Evolutionary conservation across 208 protist species (phyloP).

Genomic region (Angomonas deanei): DNA sequence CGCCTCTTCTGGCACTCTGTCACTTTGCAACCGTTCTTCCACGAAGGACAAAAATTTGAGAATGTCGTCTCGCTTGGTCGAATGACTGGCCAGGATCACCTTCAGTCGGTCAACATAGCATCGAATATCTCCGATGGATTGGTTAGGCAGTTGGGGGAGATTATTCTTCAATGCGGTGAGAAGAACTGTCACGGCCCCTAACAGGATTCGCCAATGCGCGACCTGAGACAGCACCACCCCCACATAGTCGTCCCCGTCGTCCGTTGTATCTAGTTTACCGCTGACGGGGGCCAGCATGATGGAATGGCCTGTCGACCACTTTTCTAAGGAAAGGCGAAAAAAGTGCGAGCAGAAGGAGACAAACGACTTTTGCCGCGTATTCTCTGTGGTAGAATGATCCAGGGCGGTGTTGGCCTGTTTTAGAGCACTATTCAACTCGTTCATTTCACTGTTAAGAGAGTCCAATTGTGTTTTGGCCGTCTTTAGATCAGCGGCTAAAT

Average conservation of each 20-base stretch:
- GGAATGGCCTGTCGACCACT: background rate
- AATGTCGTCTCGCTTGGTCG: slow-evolving; percentile 24
- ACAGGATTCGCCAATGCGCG: slow-evolving; percentile 33
- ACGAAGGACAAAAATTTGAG: slow-evolving; percentile 1
- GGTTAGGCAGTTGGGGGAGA: slow-evolving; percentile 27
- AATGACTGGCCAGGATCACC: slow-evolving; percentile 46
- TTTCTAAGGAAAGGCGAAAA: slow-evolving; percentile 1
- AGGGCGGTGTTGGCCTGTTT: background rate
- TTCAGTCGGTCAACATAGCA: slow-evolving; percentile 47
- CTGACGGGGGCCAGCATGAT: background rate
- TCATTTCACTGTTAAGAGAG: background rate
- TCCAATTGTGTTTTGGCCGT: background rate
- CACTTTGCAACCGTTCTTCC: background rate
- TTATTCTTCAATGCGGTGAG: slow-evolving; percentile 50
- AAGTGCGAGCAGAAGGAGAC: background rate
- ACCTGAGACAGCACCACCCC: slow-evolving; percentile 9
- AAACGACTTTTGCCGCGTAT: background rate
- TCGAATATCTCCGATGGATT: slow-evolving; percentile 41
- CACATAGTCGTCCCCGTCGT: slow-evolving; percentile 13
- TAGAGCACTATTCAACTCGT: background rate
- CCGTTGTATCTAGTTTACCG: background rate
- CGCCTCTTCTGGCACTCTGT: slow-evolving; percentile 18
- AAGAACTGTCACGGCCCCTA: slow-evolving; percentile 50
- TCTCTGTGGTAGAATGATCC: background rate
- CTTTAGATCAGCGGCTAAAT: background rate